phyloP scores from a whole-genome alignment of 768 basidiomycete species.

The Suillus sp. region DNA sequence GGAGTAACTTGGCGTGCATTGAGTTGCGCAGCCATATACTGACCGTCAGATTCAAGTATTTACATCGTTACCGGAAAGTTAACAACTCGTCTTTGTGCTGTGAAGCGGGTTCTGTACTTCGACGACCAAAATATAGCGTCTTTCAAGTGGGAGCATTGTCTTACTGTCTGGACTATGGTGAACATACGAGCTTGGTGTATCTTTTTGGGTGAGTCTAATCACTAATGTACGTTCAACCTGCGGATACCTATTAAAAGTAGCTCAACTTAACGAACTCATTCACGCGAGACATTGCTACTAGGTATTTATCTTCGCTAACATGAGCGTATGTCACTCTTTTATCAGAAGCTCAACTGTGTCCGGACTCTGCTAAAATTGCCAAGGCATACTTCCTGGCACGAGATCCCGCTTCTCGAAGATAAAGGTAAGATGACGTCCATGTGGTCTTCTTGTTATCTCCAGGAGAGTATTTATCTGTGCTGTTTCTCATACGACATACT shows the following conservation, averaged over 20 bases:
- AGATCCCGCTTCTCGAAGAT: slow-evolving; percentile 4
- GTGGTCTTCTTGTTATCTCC: slow-evolving; percentile 9
- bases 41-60: background rate
- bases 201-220: background rate
- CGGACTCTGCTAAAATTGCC: background rate
- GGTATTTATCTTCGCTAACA: background rate
- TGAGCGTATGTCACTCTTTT: background rate
- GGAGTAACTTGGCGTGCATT: background rate
- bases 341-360: background rate
- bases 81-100: too few species aligned
- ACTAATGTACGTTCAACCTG: background rate
- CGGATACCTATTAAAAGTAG: background rate
- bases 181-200: background rate
- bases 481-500: background rate
- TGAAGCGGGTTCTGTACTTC: too few species aligned
- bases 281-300: background rate
- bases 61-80: too few species aligned
- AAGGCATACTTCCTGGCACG: slow-evolving; percentile 1
- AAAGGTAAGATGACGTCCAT: slow-evolving; percentile 2
- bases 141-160: background rate
- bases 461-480: background rate
- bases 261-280: background rate
- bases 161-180: background rate
- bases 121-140: too few species aligned
- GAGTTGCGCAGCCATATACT: background rate